Evolutionary conservation across 768 basidiomycete genomes (phyloP).

Genomic region (Psilocybe azurescens): DNA sequence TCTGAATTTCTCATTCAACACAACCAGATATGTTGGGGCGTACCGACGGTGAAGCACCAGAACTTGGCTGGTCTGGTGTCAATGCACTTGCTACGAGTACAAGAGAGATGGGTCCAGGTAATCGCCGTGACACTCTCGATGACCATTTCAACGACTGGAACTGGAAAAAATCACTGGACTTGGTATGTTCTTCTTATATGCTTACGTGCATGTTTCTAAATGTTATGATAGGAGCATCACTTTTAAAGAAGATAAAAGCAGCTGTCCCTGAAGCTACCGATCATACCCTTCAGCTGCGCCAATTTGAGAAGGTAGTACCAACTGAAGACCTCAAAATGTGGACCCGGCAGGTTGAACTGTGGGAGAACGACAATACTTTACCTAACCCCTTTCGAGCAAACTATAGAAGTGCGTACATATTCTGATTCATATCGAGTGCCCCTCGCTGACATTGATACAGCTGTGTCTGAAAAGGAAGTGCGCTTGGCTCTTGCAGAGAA

Average conservation of each 20-base stretch:
- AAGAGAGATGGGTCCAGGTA: conserved; percentile 40
- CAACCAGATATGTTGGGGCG: conserved; percentile 39
- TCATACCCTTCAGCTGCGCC: conserved; percentile 8
- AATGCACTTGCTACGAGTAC: conserved; percentile 39
- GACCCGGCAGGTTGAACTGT: conserved; percentile 19
- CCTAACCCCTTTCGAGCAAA: conserved; percentile 29
- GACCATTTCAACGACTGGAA: conserved; percentile 42
- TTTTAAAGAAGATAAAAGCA: conserved; percentile 20
- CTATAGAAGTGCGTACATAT: background rate
- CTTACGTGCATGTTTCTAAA: too few species aligned
- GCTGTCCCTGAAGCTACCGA: conserved; percentile 15
- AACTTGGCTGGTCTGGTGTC: conserved; percentile 35
- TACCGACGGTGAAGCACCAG: conserved; percentile 36
- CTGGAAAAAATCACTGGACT: conserved; percentile 31
- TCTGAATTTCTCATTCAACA: conserved; percentile 25
- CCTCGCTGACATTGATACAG: background rate
- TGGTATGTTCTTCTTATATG: conserved; percentile 17
- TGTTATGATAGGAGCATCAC: conserved; percentile 8
- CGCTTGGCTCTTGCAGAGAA: background rate
- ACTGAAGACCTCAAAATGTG: conserved; percentile 13
- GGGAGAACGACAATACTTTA: conserved; percentile 25
- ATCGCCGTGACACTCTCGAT: conserved; percentile 36
- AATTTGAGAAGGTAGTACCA: conserved; percentile 17
- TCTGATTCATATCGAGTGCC: too few species aligned
- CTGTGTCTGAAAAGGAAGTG: background rate